Percentiles rank a stretch among this genome's conserved stretches.
Conservation (phyloP, 2,329 filamentous ascomycete genomes). For the Zarea fungicola region DNA sequence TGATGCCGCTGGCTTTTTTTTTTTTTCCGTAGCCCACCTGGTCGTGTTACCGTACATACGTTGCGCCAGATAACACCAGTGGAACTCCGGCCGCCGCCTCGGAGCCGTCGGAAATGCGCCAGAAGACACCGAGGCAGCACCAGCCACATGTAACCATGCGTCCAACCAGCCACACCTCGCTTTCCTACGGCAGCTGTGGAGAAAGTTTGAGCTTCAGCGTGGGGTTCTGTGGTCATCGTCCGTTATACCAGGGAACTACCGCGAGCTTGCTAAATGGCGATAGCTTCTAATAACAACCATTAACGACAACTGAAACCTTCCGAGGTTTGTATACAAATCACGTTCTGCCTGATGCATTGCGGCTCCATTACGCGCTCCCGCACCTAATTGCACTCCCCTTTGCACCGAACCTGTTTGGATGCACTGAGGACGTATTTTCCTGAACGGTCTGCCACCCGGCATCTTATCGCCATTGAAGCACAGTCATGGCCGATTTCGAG, state of each 20-base stretch:
- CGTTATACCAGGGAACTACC: neutral
- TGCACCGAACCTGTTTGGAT: neutral
- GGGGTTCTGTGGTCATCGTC: constrained; percentile 9
- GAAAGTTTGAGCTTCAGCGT: constrained; percentile 3
- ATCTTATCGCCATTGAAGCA: constrained; percentile 6
- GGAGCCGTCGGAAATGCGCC: constrained; percentile 25
- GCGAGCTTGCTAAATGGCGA: neutral
- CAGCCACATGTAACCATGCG: constrained; percentile 14
- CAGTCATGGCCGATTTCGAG: constrained; percentile 64
- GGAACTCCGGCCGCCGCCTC: constrained; percentile 21
- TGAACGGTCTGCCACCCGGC: constrained; percentile 10
- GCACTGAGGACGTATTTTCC: neutral
- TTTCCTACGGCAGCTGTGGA: constrained; percentile 2
- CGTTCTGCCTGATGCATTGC: too few relatives aligned
- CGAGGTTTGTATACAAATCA: too few relatives aligned
- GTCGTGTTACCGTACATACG: too few relatives aligned
- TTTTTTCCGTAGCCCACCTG: too few relatives aligned
- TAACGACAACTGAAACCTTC: neutral
- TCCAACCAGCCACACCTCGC: constrained; percentile 6
- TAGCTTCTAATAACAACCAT: neutral
- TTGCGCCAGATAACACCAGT: constrained; percentile 8
- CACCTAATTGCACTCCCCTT: neutral
- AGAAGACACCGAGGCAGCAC: constrained; percentile 17
- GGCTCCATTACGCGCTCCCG: neutral
- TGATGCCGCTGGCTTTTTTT: neutral